Conservation (phyloP, 2,329 filamentous ascomycete species). For the Fusarium bulbicola region DNA sequence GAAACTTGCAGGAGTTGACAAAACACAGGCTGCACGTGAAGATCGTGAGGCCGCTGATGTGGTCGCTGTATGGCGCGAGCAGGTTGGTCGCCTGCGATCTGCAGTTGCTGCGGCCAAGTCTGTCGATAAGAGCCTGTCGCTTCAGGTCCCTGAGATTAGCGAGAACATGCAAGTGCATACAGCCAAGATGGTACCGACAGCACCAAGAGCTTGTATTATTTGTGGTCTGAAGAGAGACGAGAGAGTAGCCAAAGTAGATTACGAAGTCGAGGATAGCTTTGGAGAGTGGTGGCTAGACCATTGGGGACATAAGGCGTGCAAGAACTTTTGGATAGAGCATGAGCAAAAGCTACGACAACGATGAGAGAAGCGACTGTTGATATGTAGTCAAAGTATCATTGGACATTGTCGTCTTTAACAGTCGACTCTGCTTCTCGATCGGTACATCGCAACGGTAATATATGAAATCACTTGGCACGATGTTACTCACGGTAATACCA, state of each 20-base stretch:
- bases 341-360: constrained; percentile 74
- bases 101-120: constrained; percentile 74
- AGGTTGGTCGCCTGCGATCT: constrained; percentile 78
- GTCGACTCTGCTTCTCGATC: background rate
- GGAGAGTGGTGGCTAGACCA: constrained; percentile 97
- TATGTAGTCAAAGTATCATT: background rate
- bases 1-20: constrained; percentile 90
- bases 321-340: constrained; percentile 85
- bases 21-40: constrained; percentile 81
- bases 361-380: constrained; percentile 48
- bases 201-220: constrained; percentile 79
- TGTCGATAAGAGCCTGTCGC: constrained; percentile 57
- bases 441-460: background rate
- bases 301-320: constrained; percentile 83
- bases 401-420: background rate
- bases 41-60: constrained; percentile 86
- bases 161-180: constrained; percentile 74
- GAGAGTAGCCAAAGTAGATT: constrained; percentile 78
- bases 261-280: constrained; percentile 86
- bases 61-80: constrained; percentile 76
- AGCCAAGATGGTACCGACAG: constrained; percentile 77
- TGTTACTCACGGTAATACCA: background rate
- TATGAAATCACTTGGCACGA: background rate
- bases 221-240: constrained; percentile 92
- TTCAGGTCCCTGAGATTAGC: constrained; percentile 74